Evolutionary conservation across 352 stramenopile genomes (phyloP).

Genomic region (Globisporangium megalacanthum): DNA sequence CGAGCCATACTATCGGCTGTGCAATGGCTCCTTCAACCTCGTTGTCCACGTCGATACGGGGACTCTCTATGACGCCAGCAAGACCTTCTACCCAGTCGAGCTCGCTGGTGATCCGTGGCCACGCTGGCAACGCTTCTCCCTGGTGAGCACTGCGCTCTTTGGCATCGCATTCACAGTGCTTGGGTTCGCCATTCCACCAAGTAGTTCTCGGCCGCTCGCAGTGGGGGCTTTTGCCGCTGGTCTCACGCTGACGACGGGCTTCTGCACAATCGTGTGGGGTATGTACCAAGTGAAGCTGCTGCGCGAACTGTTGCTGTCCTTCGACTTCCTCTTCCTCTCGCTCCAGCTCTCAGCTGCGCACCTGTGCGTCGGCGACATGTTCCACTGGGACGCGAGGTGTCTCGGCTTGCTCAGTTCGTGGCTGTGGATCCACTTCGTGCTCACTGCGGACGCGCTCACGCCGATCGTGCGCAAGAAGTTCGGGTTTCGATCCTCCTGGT

Average conservation of each 20-base stretch:
- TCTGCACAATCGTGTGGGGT: background rate
- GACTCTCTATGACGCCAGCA: conserved; percentile 1
- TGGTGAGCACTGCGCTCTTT: background rate
- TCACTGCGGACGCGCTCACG: conserved; percentile 16
- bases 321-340: conserved; percentile 20
- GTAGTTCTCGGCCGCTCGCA: background rate
- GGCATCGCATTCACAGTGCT: background rate
- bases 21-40: background rate
- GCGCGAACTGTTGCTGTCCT: conserved; percentile 8
- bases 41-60: background rate
- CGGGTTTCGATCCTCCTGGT: background rate
- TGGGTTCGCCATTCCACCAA: background rate
- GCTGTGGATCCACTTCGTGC: conserved; percentile 20
- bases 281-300: conserved; percentile 9
- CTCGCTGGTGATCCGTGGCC: background rate
- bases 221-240: background rate
- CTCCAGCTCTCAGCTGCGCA: conserved; percentile 13
- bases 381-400: conserved; percentile 13
- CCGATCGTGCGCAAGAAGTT: conserved; percentile 10
- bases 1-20: background rate
- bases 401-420: conserved; percentile 6
- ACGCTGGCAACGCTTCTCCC: background rate
- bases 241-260: background rate
- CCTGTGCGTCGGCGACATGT: conserved; percentile 13
- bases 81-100: conserved; percentile 4